Percentiles rank a stretch among this genome's conserved stretches.
phyloP scores from a whole-genome alignment of 495 filamentous ascomycete genomes.

The Durotheca rogersii region DNA sequence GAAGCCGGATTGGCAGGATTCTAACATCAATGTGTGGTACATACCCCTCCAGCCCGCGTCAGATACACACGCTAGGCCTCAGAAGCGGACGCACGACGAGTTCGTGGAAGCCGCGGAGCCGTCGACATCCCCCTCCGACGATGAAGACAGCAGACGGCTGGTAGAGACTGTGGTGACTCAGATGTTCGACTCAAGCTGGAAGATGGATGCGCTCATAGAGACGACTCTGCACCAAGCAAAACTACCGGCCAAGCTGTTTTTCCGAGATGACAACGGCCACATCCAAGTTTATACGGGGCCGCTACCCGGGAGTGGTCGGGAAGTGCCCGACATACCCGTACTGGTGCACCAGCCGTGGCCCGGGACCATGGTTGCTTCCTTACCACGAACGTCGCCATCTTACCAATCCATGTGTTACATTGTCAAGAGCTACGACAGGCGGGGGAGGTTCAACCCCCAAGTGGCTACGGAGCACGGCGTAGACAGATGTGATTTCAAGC shows the following conservation, averaged over 20 bases:
- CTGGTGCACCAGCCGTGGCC: slow-evolving; percentile 83
- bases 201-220: slow-evolving; percentile 65
- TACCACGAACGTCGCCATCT: slow-evolving; percentile 67
- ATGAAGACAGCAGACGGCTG: slow-evolving; percentile 49
- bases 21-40: slow-evolving; percentile 78
- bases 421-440: slow-evolving; percentile 66
- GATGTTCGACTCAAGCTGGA: slow-evolving; percentile 85
- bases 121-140: slow-evolving; percentile 7
- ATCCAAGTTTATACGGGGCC: slow-evolving; percentile 69
- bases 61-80: slow-evolving; percentile 31
- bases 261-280: slow-evolving; percentile 64
- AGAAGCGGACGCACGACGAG: slow-evolving; percentile 66
- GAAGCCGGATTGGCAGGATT: slow-evolving; percentile 69
- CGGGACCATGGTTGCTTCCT: slow-evolving; percentile 58
- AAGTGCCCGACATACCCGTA: slow-evolving; percentile 67
- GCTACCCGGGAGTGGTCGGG: slow-evolving; percentile 48
- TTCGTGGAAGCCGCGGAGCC: slow-evolving; percentile 35
- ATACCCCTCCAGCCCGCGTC: slow-evolving; percentile 56
- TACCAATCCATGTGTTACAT: slow-evolving; percentile 79
- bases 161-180: slow-evolving; percentile 62
- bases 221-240: slow-evolving; percentile 63
- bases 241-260: slow-evolving; percentile 67
- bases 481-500: slow-evolving; percentile 49
- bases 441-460: slow-evolving; percentile 75
- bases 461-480: slow-evolving; percentile 64